Evolutionary conservation across 768 basidiomycete genomes (phyloP).

Genomic region (Lyophyllum decastes): DNA sequence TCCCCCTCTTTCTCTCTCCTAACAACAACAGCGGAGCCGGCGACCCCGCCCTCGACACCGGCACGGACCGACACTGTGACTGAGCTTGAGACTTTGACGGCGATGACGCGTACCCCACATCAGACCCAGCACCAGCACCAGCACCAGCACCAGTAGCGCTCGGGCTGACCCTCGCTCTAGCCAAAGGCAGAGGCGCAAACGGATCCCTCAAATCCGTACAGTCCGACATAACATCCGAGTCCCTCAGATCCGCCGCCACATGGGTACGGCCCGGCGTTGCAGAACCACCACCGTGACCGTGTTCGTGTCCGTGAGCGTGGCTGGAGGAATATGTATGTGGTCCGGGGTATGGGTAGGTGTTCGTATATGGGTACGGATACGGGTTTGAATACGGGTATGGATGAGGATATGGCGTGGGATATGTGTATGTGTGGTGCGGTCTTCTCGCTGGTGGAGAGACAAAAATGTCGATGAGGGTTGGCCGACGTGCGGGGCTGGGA

Average conservation of each 20-base stretch:
- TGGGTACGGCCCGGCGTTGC: too few species aligned
- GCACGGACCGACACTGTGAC: too few species aligned
- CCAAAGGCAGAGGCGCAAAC: not conserved
- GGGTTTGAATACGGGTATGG: not conserved
- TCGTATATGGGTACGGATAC: not conserved
- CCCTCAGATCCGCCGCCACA: not conserved
- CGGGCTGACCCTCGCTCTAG: not conserved
- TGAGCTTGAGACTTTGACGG: too few species aligned
- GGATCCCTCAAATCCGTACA: constrained; percentile 8
- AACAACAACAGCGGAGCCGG: not conserved
- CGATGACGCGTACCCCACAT: too few species aligned
- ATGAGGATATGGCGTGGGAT: not conserved
- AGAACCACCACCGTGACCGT: too few species aligned
- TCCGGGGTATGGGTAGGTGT: not conserved
- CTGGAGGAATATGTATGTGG: not conserved
- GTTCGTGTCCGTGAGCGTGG: too few species aligned
- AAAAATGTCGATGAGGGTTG: not conserved
- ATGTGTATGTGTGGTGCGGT: not conserved
- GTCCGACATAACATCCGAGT: not conserved
- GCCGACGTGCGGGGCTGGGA: not conserved
- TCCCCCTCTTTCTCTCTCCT: not conserved
- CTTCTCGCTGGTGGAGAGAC: not conserved
- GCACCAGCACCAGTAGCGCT: too few species aligned
- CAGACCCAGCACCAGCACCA: too few species aligned
- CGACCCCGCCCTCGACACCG: not conserved